Base-by-base conservation (phyloP, 345 rosid genomes). In the Cardamine resedifolia region DNA sequence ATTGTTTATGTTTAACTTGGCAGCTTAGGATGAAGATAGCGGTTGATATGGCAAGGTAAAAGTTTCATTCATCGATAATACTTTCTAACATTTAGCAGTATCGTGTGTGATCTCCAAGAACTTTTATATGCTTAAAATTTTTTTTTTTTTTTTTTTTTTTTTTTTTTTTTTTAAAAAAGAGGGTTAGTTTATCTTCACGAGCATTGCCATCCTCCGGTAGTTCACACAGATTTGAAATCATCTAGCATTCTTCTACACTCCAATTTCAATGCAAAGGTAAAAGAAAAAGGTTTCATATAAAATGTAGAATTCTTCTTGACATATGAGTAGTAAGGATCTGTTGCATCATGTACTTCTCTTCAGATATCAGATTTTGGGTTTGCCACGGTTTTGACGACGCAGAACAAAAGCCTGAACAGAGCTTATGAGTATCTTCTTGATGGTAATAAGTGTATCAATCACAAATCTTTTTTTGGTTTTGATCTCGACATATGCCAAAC, bases 121-220 rank as follows among this genome's bases (percentile, higher is more conserved):
- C 15, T 12, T 9, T 19, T 44, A 7, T 52, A 31, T 64, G 50
- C 62, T 76, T 66, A 77, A 24, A 45, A 43, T 16, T 71, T 57
- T 66, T 11, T 11, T 27, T 20, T 44, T 18, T 26, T 30, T 36
- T 58, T n/a, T n/a, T n/a, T n/a, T n/a, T n/a, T n/a, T n/a, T n/a
- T n/a, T n/a, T n/a, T n/a, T n/a, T n/a, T n/a, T n/a, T n/a, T n/a
- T n/a, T n/a, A n/a, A 26, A 63, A 36, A 64, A 94, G 98, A 79
- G 98, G 96, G 31, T 75, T 94, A 69, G 99, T 91, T 71, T 85
- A 87, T 87, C 97, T 93, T 66, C 98, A 93, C 1, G 98, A 93
- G 82, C 90, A 85, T 70, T 87, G 95, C 78, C 86, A 80, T 77
- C 97, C 97, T 65, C 87, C 88, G 0, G 77, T 90, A 60, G 85